These are phyloP conservation scores for Sorghum bicolor DNA, from an alignment of 176 grass and related monocot genomes.

Conservation along the genomic window Sorghum_bicolor_NCBIv3 NC_012871.2:69604501-69605000, in stretches of 20 bases:
- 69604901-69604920: conserved; percentile 20
- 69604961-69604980: conserved; percentile 55
- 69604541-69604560: no score
- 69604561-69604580: no score
- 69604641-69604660: no score
- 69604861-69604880: conserved; percentile 72
- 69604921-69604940: conserved; percentile 40
- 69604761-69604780: neutral
- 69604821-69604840: conserved; percentile 56
- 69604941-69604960: conserved; percentile 24
- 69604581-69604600: no score
- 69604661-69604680: no score
- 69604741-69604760: no score
- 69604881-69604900: conserved; percentile 61
- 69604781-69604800: neutral
- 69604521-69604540: neutral
- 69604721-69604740: neutral
- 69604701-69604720: neutral
- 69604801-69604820: conserved; percentile 42
- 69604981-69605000: conserved; percentile 56
- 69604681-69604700: neutral
- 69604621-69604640: no score
- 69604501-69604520: neutral
- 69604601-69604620: no score
- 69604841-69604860: conserved; percentile 32